phyloP scores from a whole-genome alignment of 495 filamentous ascomycete genomes.

The Neurospora africana region DNA sequence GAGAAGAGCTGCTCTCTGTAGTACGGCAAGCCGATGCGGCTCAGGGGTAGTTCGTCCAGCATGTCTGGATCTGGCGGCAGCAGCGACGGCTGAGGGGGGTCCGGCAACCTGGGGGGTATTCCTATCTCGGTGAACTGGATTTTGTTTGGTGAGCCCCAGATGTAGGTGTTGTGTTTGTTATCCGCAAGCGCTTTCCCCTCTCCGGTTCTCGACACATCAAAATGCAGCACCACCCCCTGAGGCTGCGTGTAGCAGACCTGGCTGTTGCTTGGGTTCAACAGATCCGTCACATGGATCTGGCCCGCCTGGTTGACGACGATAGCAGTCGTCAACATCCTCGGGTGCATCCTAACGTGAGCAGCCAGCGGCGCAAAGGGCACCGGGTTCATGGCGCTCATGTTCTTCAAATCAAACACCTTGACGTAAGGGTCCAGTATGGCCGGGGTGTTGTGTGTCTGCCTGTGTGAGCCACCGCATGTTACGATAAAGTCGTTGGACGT shows the following conservation, averaged over 20 bases:
- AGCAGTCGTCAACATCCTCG: constrained; percentile 82
- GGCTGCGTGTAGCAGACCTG: constrained; percentile 83
- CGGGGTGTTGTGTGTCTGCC: constrained; percentile 36
- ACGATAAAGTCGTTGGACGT: constrained; percentile 82
- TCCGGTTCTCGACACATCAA: constrained; percentile 85
- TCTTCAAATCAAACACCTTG: constrained; percentile 90
- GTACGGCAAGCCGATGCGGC: constrained; percentile 80
- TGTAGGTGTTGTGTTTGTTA: constrained; percentile 62
- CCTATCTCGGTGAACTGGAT: constrained; percentile 81
- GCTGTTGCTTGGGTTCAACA: constrained; percentile 86
- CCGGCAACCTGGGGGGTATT: constrained; percentile 66
- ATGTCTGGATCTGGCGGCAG: constrained; percentile 50
- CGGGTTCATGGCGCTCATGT: constrained; percentile 68
- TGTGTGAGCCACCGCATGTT: constrained; percentile 85
- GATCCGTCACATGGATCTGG: constrained; percentile 86
- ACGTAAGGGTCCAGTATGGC: constrained; percentile 79
- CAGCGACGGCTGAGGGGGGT: constrained; percentile 37
- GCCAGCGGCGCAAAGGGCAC: constrained; percentile 88
- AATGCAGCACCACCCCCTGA: constrained; percentile 50
- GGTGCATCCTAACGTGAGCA: constrained; percentile 90
- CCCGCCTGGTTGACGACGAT: constrained; percentile 84
- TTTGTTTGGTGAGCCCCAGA: constrained; percentile 89
- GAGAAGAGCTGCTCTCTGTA: constrained; percentile 83
- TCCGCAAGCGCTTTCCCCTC: constrained; percentile 80
- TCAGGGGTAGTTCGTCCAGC: constrained; percentile 44